These are phyloP conservation scores for Grammothele lineata DNA, from an alignment of 768 basidiomycete species.

Conservation along the genomic window DNA sequence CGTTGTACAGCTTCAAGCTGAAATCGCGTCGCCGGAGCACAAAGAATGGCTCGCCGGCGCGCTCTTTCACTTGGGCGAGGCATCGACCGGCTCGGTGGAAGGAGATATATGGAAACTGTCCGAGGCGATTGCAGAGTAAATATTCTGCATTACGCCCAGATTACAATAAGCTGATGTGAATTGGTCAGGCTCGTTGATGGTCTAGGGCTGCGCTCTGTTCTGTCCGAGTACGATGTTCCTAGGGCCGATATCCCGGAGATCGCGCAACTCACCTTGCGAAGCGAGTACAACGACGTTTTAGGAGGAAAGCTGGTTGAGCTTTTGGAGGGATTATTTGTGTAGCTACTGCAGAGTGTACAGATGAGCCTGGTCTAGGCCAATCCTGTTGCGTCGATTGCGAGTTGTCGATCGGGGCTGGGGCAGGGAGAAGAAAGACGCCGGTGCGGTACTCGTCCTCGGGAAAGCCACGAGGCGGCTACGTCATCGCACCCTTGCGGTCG, in stretches of 20 bases:
- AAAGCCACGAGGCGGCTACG: no score
- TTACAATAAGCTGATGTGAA: background rate
- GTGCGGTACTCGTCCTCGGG: no score
- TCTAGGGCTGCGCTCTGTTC: conserved; percentile 54
- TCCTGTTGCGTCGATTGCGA: no score
- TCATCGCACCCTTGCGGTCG: no score
- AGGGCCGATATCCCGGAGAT: conserved; percentile 48
- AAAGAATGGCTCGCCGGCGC: conserved; percentile 55
- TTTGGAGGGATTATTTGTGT: no score
- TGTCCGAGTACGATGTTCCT: conserved; percentile 64
- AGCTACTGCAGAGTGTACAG: no score
- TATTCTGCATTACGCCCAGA: background rate
- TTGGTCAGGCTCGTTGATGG: conserved; percentile 48
- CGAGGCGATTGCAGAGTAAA: conserved; percentile 50
- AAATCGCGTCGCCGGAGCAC: conserved; percentile 52
- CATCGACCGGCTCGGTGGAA: conserved; percentile 59
- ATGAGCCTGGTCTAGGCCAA: no score
- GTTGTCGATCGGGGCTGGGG: no score
- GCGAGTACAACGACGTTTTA: no score
- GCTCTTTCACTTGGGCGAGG: conserved; percentile 53
- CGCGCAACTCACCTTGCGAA: no score
- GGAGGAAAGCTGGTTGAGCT: no score
- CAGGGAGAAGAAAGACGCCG: no score
- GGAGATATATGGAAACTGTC: conserved; percentile 58
- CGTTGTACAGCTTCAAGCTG: conserved; percentile 55